Evolutionary conservation across 169 alveolate genomes (phyloP).

Genomic region (Plasmodium gaboni): DNA sequence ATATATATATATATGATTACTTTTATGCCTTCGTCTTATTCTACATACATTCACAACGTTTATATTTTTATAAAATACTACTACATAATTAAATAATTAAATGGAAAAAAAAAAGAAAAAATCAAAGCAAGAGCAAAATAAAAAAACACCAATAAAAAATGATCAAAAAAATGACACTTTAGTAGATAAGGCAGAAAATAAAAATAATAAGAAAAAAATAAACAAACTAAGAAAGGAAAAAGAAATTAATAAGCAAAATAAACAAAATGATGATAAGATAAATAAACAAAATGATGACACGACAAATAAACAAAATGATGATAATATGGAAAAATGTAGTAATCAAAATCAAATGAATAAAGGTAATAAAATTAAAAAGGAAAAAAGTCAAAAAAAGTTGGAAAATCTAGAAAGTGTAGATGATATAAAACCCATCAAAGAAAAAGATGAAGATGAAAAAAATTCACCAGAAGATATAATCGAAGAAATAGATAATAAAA

Average conservation of each 20-base stretch:
- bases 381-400: not conserved
- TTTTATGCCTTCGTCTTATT: no score
- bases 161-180: not conserved
- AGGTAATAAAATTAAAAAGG: not conserved
- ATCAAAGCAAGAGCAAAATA: not conserved
- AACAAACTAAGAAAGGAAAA: conserved; percentile 10
- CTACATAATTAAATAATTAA: not conserved
- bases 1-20: no score
- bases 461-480: not conserved
- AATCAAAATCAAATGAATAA: not conserved
- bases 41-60: no score
- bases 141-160: conserved; percentile 1
- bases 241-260: not conserved
- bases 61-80: no score
- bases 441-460: conserved; percentile 1
- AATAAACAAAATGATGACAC: not conserved
- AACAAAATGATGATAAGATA: not conserved
- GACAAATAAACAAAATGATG: not conserved
- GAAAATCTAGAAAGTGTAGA: not conserved
- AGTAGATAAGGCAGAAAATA: conserved; percentile 20
- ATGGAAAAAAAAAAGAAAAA: not conserved
- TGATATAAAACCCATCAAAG: not conserved
- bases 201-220: conserved; percentile 26
- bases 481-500: not conserved
- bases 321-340: not conserved